Evolutionary conservation across 2,329 filamentous ascomycete species (phyloP).

Genomic region (Aspergillus fumigatus): DNA sequence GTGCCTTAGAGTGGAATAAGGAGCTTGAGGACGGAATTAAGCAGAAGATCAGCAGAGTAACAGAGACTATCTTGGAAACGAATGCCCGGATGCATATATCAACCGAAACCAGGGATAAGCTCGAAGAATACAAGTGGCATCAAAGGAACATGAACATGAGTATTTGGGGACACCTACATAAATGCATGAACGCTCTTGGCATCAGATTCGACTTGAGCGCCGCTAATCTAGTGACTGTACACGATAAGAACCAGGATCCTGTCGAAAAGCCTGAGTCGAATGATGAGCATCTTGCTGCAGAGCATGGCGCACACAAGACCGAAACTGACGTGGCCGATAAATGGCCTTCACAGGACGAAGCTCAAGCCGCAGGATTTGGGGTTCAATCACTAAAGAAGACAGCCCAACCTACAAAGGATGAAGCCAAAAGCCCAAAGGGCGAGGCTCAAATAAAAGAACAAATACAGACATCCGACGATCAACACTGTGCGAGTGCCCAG

Average conservation of each 20-base stretch:
- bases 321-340: too few relatives aligned
- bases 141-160: neutral
- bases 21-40: neutral
- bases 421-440: too few relatives aligned
- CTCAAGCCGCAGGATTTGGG: too few relatives aligned
- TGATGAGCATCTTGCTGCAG: too few relatives aligned
- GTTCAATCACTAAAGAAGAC: too few relatives aligned
- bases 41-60: neutral
- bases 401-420: too few relatives aligned
- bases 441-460: too few relatives aligned
- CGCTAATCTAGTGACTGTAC: neutral
- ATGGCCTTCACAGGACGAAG: too few relatives aligned
- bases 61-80: neutral
- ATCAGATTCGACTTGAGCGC: neutral
- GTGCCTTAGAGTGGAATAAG: neutral
- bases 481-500: too few relatives aligned
- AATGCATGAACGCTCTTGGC: neutral
- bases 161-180: neutral
- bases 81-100: neutral
- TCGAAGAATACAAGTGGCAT: neutral
- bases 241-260: neutral
- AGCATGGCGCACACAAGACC: too few relatives aligned
- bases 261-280: too few relatives aligned
- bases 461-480: too few relatives aligned
- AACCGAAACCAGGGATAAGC: neutral